Conservation (phyloP, 2,329 filamentous ascomycete species). For the Xylaria sp. region DNA sequence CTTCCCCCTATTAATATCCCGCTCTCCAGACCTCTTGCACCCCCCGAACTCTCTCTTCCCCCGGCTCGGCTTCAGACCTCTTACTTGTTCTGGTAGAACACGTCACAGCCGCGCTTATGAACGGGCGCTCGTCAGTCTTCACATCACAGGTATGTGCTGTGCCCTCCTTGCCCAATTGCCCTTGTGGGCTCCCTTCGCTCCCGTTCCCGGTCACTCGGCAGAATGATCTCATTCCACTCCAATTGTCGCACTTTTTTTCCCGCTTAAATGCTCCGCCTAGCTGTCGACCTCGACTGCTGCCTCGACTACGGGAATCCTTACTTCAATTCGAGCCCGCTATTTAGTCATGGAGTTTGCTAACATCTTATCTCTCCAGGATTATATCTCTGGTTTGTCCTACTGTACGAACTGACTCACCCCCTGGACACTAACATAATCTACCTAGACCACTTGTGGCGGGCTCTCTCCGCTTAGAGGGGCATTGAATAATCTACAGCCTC, state of each 20-base stretch:
- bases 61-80: conserved; percentile 17
- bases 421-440: conserved; percentile 39
- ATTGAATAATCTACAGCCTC: conserved; percentile 36
- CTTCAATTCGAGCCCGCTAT: neutral
- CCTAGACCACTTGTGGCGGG: conserved; percentile 59
- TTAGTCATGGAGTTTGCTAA: conserved; percentile 44
- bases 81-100: conserved; percentile 27
- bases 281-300: neutral
- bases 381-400: conserved; percentile 68
- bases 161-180: no score
- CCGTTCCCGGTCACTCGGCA: neutral
- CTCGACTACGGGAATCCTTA: neutral
- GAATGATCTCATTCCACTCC: conserved; percentile 28
- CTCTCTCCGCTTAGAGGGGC: conserved; percentile 50
- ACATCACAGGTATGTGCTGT: conserved; percentile 74
- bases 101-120: conserved; percentile 72
- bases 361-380: conserved; percentile 58
- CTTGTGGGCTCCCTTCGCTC: no score
- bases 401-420: conserved; percentile 47
- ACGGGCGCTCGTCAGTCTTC: conserved; percentile 81
- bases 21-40: conserved; percentile 12
- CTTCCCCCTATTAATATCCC: conserved; percentile 5
- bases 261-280: conserved; percentile 3
- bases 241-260: conserved; percentile 10
- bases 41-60: conserved; percentile 16